phyloP scores from a whole-genome alignment of 805 yeast species.

The Scheffersomyces stipitis region DNA sequence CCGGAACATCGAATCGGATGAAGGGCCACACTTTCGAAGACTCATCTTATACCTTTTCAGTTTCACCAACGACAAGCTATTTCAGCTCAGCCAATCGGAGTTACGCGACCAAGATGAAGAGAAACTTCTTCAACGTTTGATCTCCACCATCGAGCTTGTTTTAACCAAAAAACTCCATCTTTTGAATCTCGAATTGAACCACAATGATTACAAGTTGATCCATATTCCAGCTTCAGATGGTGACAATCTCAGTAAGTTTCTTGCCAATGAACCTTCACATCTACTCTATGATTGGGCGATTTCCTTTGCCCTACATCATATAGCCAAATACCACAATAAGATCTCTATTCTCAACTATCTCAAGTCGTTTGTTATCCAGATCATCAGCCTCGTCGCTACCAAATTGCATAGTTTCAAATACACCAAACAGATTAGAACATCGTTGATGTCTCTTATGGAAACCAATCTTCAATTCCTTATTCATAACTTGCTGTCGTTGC shows the following conservation, averaged over 20 bases:
- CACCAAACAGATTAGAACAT: conserved; percentile 17
- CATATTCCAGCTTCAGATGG: conserved; percentile 5
- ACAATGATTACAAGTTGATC: conserved; percentile 12
- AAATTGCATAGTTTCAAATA: conserved; percentile 28
- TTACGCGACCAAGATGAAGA: conserved; percentile 5
- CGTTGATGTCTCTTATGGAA: conserved; percentile 18
- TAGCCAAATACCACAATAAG: conserved; percentile 15
- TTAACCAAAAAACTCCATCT: conserved; percentile 29
- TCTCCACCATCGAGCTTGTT: conserved; percentile 34
- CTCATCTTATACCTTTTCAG: conserved; percentile 32
- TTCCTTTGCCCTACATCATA: conserved; percentile 24
- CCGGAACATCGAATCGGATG: conserved; percentile 27
- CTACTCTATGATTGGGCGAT: conserved; percentile 33
- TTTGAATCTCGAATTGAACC: conserved; percentile 17
- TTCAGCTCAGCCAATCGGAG: conserved; percentile 1
- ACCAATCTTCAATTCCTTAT: conserved; percentile 14
- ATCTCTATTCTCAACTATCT: conserved; percentile 17
- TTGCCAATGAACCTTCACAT: conserved; percentile 2
- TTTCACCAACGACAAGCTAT: conserved; percentile 27
- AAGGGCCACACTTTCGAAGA: conserved; percentile 35
- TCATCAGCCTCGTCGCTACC: conserved; percentile 30
- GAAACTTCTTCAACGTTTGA: conserved; percentile 19
- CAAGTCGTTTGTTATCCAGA: conserved; percentile 33
- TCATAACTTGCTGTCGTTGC: conserved; percentile 5
- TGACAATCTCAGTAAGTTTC: not conserved